Evolutionary conservation across 495 filamentous ascomycete species (phyloP).

Genomic region (Hyaloscypha variabilis): DNA sequence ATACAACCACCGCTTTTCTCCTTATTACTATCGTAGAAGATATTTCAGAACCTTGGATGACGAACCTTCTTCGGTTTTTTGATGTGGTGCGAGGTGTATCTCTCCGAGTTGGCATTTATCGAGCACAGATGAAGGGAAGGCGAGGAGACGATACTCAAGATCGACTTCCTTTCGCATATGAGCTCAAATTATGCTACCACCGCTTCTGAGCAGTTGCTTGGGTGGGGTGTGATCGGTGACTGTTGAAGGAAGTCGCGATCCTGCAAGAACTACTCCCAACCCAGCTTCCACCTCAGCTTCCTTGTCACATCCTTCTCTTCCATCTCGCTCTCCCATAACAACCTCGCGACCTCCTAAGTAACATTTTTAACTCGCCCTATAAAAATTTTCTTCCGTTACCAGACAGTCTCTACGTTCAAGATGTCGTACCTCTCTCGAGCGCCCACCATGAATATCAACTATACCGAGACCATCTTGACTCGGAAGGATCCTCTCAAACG

Average conservation of each 20-base stretch:
- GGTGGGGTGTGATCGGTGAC: neutral
- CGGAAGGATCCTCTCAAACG: constrained; percentile 21
- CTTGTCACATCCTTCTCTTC: neutral
- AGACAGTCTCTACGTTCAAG: neutral
- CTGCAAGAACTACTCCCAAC: neutral
- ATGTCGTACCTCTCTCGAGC: constrained; percentile 4
- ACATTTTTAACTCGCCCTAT: neutral
- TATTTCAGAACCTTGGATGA: too few relatives aligned
- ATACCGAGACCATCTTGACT: constrained; percentile 10
- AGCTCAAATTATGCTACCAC: too few relatives aligned
- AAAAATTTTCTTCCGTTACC: neutral
- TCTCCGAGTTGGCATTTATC: too few relatives aligned
- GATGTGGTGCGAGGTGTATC: too few relatives aligned
- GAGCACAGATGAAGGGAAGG: too few relatives aligned
- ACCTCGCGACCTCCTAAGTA: neutral
- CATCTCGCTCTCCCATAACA: neutral
- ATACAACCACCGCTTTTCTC: too few relatives aligned
- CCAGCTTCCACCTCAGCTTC: neutral
- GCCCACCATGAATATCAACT: constrained; percentile 25
- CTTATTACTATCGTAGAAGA: too few relatives aligned
- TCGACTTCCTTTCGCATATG: too few relatives aligned
- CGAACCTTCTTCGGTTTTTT: too few relatives aligned
- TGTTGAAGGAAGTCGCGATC: neutral
- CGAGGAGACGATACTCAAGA: neutral
- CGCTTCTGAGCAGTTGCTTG: too few relatives aligned